Evolutionary conservation across 352 stramenopile species (phyloP).

Genomic region (Thraustochytrium sp.): DNA sequence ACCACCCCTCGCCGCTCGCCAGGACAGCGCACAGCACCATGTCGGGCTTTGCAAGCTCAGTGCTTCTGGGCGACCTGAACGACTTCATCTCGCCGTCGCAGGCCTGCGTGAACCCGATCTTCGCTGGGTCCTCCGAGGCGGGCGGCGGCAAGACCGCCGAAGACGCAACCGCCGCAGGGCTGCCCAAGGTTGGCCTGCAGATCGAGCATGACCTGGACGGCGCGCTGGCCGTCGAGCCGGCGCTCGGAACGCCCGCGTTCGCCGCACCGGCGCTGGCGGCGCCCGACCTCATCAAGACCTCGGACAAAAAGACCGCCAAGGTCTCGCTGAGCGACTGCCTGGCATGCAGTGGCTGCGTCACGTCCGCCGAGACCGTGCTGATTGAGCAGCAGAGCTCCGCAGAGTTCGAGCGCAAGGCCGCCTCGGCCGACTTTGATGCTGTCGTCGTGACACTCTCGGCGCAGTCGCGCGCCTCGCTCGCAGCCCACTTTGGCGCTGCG

Average conservation of each 20-base stretch:
- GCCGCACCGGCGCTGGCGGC: background rate
- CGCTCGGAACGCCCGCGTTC: too few relatives aligned
- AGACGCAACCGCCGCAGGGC: slow-evolving; percentile 5
- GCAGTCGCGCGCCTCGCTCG: slow-evolving; percentile 74
- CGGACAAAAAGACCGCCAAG: slow-evolving; percentile 65
- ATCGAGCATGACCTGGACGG: slow-evolving; percentile 64
- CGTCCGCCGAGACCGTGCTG: slow-evolving; percentile 95
- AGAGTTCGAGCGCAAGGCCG: slow-evolving; percentile 69
- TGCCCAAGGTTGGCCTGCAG: slow-evolving; percentile 63
- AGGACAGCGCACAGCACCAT: background rate
- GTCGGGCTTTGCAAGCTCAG: slow-evolving; percentile 52
- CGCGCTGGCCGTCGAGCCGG: slow-evolving; percentile 47
- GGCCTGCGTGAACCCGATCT: slow-evolving; percentile 85
- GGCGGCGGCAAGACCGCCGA: slow-evolving; percentile 46
- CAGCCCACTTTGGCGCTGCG: slow-evolving; percentile 48
- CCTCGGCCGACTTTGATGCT: slow-evolving; percentile 44
- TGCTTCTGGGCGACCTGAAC: slow-evolving; percentile 84
- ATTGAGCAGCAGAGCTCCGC: slow-evolving; percentile 88
- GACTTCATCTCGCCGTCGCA: slow-evolving; percentile 88
- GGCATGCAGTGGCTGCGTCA: slow-evolving; percentile 92
- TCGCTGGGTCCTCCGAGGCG: slow-evolving; percentile 54
- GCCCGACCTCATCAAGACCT: slow-evolving; percentile 55
- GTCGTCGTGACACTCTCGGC: slow-evolving; percentile 79
- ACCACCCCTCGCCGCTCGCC: too few relatives aligned
- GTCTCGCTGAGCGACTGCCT: slow-evolving; percentile 93